These are phyloP conservation scores for Tylopilus intermedius DNA, from an alignment of 768 basidiomycete genomes.

Conservation along the genomic window DNA sequence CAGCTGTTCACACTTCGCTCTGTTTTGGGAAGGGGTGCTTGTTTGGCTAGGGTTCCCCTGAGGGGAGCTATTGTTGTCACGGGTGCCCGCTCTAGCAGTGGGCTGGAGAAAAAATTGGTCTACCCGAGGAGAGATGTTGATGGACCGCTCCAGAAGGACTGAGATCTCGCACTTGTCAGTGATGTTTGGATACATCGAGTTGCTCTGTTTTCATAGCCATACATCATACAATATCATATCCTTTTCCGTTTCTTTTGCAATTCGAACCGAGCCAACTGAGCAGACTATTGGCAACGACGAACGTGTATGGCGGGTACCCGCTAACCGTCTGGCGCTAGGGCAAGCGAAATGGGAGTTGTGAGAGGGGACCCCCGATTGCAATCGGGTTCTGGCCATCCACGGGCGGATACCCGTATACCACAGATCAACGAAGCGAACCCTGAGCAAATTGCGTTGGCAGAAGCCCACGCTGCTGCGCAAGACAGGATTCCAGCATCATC, in stretches of 20 bases:
- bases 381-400: conserved; percentile 2
- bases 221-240: conserved; percentile 14
- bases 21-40: conserved; percentile 9
- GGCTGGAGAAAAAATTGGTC: conserved; percentile 29
- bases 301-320: conserved; percentile 5
- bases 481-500: background rate
- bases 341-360: background rate
- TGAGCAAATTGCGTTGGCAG: conserved; percentile 10
- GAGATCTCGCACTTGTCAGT: conserved; percentile 19
- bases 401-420: conserved; percentile 6
- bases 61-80: conserved; percentile 19
- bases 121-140: conserved; percentile 19
- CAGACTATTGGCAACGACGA: background rate
- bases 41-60: conserved; percentile 19
- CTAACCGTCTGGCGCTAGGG: conserved; percentile 16
- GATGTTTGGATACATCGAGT: conserved; percentile 18
- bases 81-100: conserved; percentile 31
- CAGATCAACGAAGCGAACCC: conserved; percentile 16
- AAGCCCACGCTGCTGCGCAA: conserved; percentile 19
- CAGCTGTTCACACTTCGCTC: conserved; percentile 9
- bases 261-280: background rate
- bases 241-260: conserved; percentile 13
- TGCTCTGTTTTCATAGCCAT: conserved; percentile 23
- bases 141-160: conserved; percentile 28
- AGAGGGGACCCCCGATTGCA: conserved; percentile 17